Evolutionary conservation across 257 asterid species (phyloP), one percentile per base, ranked within the genome.

Genomic region (Salvia hispanica): DNA sequence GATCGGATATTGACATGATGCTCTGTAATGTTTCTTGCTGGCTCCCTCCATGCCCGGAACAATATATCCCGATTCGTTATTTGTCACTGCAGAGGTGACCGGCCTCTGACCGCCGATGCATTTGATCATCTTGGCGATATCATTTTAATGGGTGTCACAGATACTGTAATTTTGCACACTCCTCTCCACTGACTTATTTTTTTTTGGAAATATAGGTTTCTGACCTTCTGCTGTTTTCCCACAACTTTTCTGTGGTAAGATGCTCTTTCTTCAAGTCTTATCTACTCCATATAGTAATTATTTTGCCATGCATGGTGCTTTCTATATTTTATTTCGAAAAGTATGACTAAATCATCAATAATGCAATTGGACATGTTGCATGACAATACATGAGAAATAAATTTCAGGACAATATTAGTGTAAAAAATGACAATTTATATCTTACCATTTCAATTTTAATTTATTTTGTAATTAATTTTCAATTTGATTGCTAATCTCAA

Each of bases 1-100:
- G 82, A 71, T 90, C 14, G 96, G 96, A 45, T 90, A 79, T 65
- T 86, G 74, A 82, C 34, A 33, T 56, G 4, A 6, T 39, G 3
- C 50, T 33, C 60, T 15, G 40, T 11, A 4, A 8, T 36, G 43
- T 25, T 11, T 15, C 47, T 54, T 54, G 40, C 37, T 54, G 40
- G 58, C 33, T 25, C 31, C 31, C 31, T 51, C 56, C 28, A 1
- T 37, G 51, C 3, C 28, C 18, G 51, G n/a, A 53, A 15, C 18
- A 15, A 16, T 44, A 43, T 52, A 53, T 10, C 8, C 4, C 21
- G 44, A 36, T 47, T 18, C 39, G 4, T 40, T 46, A 45, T 68
- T 37, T 42, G 6, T 67, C 31, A 44, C 34, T 64, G 47, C 48
- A 31, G 28, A 51, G 40, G 48, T 36, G 33, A 67, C 25, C 16